phyloP scores from a whole-genome alignment of 495 filamentous ascomycete species.

The Pyronema omphalodes region DNA sequence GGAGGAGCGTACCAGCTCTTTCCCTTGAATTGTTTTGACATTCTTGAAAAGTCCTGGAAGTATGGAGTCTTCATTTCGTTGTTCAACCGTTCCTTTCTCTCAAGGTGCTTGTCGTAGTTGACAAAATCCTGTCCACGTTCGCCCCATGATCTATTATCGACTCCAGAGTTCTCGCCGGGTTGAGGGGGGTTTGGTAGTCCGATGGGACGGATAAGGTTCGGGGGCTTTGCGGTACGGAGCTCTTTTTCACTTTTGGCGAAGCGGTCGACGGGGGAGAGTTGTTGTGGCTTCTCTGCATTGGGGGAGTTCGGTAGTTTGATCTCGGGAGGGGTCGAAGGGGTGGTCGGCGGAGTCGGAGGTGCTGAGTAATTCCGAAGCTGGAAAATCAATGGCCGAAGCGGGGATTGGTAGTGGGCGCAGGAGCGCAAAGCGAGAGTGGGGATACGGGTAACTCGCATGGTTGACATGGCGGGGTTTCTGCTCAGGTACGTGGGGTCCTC shows the following conservation, averaged over 20 bases:
- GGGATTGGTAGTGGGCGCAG: background rate
- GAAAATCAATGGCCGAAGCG: background rate
- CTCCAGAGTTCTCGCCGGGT: conserved; percentile 60
- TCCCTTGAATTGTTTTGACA: conserved; percentile 54
- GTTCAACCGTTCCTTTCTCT: conserved; percentile 52
- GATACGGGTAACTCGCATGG: background rate
- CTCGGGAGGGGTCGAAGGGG: too few species aligned
- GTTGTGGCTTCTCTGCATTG: background rate
- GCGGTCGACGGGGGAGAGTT: background rate
- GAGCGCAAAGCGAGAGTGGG: background rate
- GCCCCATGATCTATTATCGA: conserved; percentile 45
- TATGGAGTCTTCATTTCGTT: conserved; percentile 57
- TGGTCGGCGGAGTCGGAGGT: too few species aligned
- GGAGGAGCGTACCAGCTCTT: conserved; percentile 74
- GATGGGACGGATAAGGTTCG: conserved; percentile 51
- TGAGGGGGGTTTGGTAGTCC: conserved; percentile 54
- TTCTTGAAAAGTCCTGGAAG: conserved; percentile 78
- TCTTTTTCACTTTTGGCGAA: conserved; percentile 1
- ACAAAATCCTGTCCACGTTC: conserved; percentile 65
- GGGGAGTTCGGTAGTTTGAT: background rate
- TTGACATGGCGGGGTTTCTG: too few species aligned
- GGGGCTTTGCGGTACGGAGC: conserved; percentile 5
- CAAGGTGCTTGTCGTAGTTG: conserved; percentile 66
- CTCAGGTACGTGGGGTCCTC: too few species aligned
- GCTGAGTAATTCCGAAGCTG: background rate